Conservation (phyloP, 257 asterid species). For the Asclepias syriaca region DNA sequence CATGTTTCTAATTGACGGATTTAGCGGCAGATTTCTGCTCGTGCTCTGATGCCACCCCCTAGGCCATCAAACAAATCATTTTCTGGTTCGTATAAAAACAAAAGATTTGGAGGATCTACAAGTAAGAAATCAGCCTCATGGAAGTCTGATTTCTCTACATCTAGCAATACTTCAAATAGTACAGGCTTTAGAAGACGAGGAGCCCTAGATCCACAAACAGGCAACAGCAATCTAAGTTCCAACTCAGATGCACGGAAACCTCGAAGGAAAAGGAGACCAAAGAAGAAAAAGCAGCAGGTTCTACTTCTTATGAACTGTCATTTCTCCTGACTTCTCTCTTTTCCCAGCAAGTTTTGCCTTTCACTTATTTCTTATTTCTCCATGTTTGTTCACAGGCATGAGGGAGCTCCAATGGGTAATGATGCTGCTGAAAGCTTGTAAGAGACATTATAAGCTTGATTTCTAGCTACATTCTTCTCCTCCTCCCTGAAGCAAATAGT, state of each 20-base stretch:
- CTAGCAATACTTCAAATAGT: conserved; percentile 77
- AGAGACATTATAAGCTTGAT: not conserved
- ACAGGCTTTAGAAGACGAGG: conserved; percentile 42
- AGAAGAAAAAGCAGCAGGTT: conserved; percentile 83
- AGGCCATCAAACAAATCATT: conserved; percentile 61
- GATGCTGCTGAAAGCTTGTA: not conserved
- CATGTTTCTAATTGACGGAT: conserved; percentile 6
- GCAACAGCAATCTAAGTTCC: conserved; percentile 48
- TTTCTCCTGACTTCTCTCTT: not conserved
- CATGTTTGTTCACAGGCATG: conserved; percentile 10
- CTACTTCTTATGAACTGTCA: not conserved
- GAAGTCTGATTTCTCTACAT: conserved; percentile 48
- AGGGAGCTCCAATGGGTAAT: not conserved
- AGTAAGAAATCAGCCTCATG: conserved; percentile 37
- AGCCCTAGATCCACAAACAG: conserved; percentile 50
- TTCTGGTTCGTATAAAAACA: conserved; percentile 30
- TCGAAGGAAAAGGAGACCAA: conserved; percentile 79
- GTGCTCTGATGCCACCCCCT: conserved; percentile 94
- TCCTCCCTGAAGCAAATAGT: not conserved
- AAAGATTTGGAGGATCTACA: conserved; percentile 49
- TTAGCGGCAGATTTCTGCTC: conserved; percentile 79
- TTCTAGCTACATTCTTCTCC: not conserved
- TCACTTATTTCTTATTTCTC: not conserved
- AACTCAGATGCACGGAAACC: conserved; percentile 70
- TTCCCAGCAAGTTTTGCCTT: not conserved